Evolutionary conservation across 2,329 filamentous ascomycete species (phyloP).

Genomic region (Ceratocystis eucalypticola): DNA sequence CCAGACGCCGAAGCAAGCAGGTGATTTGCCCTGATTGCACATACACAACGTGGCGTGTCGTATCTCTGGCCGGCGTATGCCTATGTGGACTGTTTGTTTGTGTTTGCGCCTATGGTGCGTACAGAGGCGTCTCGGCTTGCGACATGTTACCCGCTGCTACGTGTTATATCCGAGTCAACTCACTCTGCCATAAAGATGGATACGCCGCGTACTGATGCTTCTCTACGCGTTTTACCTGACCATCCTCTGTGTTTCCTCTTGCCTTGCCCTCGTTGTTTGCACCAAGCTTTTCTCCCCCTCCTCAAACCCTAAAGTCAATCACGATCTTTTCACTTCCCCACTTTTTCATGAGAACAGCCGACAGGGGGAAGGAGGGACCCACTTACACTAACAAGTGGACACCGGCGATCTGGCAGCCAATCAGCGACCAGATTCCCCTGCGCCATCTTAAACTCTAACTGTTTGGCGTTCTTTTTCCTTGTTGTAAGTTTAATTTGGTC

Average conservation of each 20-base stretch:
- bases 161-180: not conserved
- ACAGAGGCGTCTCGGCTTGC: slow-evolving; percentile 1
- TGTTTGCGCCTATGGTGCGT: not conserved
- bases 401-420: not conserved
- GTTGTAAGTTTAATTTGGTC: slow-evolving; percentile 6
- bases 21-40: too few species aligned
- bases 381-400: not conserved
- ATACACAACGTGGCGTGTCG: not conserved
- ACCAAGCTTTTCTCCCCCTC: not conserved
- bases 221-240: not conserved
- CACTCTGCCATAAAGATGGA: not conserved
- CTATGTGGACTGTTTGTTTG: not conserved
- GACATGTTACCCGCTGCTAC: slow-evolving; percentile 4
- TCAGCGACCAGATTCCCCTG: not conserved
- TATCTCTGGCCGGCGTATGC: not conserved
- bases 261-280: not conserved
- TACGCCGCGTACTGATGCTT: not conserved
- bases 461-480: not conserved
- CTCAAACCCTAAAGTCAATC: not conserved
- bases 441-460: slow-evolving; percentile 7
- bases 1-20: not conserved
- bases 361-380: not conserved
- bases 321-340: not conserved
- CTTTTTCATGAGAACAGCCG: not conserved
- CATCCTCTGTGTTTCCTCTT: not conserved